Evolutionary conservation across 1,284 basidiomycete genomes (phyloP).

Genomic region (Retiboletus fuscus): DNA sequence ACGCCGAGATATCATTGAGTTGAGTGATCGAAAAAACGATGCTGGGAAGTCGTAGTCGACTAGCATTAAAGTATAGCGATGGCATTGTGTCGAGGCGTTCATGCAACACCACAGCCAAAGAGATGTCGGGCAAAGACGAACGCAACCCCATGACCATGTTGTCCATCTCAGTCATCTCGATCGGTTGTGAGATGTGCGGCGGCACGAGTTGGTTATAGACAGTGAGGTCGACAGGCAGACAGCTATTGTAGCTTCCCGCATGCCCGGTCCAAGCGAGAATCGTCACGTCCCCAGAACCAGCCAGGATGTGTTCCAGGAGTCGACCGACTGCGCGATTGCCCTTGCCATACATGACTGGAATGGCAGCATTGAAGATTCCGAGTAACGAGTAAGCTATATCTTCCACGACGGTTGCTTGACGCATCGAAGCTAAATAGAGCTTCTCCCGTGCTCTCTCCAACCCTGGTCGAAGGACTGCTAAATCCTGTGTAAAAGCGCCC

Average conservation of each 20-base stretch:
- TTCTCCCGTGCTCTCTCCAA: conserved; percentile 12
- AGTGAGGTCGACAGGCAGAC: too few species aligned
- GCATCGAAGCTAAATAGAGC: conserved; percentile 5
- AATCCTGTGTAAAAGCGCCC: not conserved
- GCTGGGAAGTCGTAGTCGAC: conserved; percentile 6
- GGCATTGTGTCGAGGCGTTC: not conserved
- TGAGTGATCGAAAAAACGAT: not conserved
- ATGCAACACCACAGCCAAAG: not conserved
- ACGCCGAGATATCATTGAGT: conserved; percentile 6
- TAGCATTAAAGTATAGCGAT: not conserved
- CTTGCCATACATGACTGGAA: too few species aligned
- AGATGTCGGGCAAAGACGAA: conserved; percentile 1
- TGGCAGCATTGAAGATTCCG: too few species aligned
- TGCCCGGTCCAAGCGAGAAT: too few species aligned
- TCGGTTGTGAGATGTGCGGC: too few species aligned
- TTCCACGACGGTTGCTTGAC: too few species aligned
- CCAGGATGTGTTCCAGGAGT: too few species aligned
- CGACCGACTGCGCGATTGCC: too few species aligned
- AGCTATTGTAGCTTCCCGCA: too few species aligned
- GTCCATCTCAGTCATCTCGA: not conserved
- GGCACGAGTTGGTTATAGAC: too few species aligned
- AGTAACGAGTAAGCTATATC: too few species aligned
- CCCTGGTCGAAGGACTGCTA: conserved; percentile 14
- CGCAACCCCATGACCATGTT: not conserved
- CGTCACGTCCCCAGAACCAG: too few species aligned